Evolutionary conservation across 1,139 yeast species (phyloP), one percentile per base, ranked within the genome.

Genomic region (Taiozyma onychis): DNA sequence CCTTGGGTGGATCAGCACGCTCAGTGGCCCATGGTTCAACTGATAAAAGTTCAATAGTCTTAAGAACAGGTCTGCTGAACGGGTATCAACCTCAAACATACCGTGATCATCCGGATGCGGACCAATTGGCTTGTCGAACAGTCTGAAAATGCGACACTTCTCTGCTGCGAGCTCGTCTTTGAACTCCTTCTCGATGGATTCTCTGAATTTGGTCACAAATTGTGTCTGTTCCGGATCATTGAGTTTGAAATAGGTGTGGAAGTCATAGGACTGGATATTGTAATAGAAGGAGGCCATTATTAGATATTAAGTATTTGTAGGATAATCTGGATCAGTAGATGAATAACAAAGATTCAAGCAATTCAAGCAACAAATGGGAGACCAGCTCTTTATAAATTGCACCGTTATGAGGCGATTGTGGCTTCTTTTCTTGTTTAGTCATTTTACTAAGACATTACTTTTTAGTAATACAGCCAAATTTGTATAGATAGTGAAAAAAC

Each of bases 211-310:
- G 11, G 52, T 55, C 3, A 81, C 80, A 39, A 64, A 68, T 35
- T 66, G 53, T 22, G 67, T 61, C 51, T 79, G 74, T 8, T 54
- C 55, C 13, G 65, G 64, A 52, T 66, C 68, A 48, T 67, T 69
- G 44, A 72, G 69, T 58, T 72, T 69, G 72, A 76, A 80, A 64
- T 81, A 81, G 1, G 82, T 76, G 64, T 80, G 85, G 57, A 79
- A 68, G 62, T 80, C 84, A 65, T 74, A 80, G 6, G 78, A 71
- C 24, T 43, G 39, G 44, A 75, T 69, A 14, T 46, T 44, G 51
- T 57, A 60, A 46, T 55, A 48, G 54, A 61, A 61, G 6, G 41
- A 18, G 6, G 24, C 41, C 41, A 37, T 37, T 37, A 5, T 37
- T 35, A 13, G n/a, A 14, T 34, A 4, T 13, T n/a, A 14, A 27